Evolutionary conservation across 2,329 filamentous ascomycete genomes (phyloP), one percentile per base, ranked within the genome.

Genomic region (Microsporum canis): DNA sequence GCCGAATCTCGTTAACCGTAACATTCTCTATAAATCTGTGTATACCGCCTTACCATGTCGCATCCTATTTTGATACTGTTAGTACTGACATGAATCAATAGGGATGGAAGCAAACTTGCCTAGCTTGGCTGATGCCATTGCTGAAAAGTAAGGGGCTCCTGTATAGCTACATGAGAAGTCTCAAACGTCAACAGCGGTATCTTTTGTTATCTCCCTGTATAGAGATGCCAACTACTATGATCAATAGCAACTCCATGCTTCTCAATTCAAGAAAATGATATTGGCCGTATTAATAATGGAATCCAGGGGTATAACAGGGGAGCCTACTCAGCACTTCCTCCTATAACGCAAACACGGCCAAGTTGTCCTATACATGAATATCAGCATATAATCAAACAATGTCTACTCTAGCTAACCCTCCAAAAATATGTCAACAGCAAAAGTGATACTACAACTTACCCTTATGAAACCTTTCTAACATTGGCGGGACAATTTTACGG

Each of bases 391-490:
- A 55, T 23, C 31, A 23, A 31, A 2, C 39, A 5, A 27, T 31
- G 5, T 29, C 10, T 36, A 34, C n/a, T n/a, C 5, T 10, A 17
- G 17, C 12, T 12, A 2, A 17, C 12, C 5, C 0, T 14, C 10
- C 31, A 5, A 43, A 43, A 41, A 31, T 43, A 8, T 31, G 14
- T 31, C 23, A 3, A 12, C 10, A 56, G 29, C 33, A 59, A 31
- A 63, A 43, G 17, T 23, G 17, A 49, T 27, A 43, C 39, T 29
- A 62, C 43, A 10, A 31, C 76, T 56, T 71, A 90, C 92, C 94
- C 81, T 99, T 99, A 77, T 97, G 94, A 72, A 97, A 97, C 71
- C 84, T 89, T 72, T 94, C 89, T 60, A 96, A 82, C 89, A 99
- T 89, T 8, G 94, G 94, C 65, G 94, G 94, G 63, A 99, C 84